These are phyloP conservation scores for Pulicaria dysenterica DNA, from an alignment of 129 eudicot genomes.

Conservation along the genomic window DNA sequence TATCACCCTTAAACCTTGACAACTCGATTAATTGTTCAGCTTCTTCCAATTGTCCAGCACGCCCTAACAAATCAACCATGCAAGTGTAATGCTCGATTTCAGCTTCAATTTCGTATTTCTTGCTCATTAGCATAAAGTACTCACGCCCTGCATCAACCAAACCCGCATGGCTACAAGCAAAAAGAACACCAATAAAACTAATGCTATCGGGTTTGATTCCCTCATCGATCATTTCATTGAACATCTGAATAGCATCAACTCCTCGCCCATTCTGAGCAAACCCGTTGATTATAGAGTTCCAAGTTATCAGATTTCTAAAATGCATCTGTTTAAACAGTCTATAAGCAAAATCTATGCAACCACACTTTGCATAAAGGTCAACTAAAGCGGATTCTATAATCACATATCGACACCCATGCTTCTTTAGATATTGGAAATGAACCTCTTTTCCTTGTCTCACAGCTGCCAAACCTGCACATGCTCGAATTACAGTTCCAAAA, in stretches of 20 bases:
- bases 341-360: conserved; percentile 65
- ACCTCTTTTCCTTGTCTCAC: conserved; percentile 73
- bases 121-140: conserved; percentile 50
- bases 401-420: conserved; percentile 53
- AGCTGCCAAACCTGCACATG: conserved; percentile 92
- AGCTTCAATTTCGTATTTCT: conserved; percentile 53
- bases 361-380: conserved; percentile 87
- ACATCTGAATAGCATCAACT: conserved; percentile 54
- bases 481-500: conserved; percentile 85
- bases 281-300: conserved; percentile 81
- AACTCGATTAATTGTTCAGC: conserved; percentile 56
- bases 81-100: conserved; percentile 63
- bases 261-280: conserved; percentile 87
- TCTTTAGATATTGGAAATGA: conserved; percentile 73
- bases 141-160: conserved; percentile 66
- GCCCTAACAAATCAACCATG: conserved; percentile 75
- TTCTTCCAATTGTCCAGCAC: conserved; percentile 74
- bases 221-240: conserved; percentile 55
- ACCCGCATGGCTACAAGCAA: conserved; percentile 84
- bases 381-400: conserved; percentile 88
- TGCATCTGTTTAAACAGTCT: conserved; percentile 56
- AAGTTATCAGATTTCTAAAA: conserved; percentile 58
- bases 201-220: conserved; percentile 60
- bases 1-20: conserved; percentile 44
- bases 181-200: conserved; percentile 65